These are phyloP conservation scores for Pseudocercospora vitis DNA, from an alignment of 2,329 filamentous ascomycete species.

Conservation along the genomic window DNA sequence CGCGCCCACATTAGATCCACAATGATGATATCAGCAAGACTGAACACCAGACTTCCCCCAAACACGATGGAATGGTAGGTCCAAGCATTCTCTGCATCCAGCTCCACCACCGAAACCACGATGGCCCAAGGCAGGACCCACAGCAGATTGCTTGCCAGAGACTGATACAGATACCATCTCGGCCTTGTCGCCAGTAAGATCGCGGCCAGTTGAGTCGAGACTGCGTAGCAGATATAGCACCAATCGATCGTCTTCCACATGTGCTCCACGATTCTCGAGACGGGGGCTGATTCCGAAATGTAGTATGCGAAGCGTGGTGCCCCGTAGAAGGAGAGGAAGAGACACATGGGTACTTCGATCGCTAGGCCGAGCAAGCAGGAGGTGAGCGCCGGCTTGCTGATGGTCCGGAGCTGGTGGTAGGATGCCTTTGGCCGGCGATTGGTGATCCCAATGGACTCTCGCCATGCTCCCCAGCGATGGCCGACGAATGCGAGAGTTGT, in stretches of 20 bases:
- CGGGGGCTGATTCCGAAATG: slow-evolving; percentile 57
- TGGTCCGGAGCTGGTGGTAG: slow-evolving; percentile 29
- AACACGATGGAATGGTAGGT: slow-evolving; percentile 67
- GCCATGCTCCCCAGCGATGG: slow-evolving; percentile 62
- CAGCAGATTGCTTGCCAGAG: slow-evolving; percentile 63
- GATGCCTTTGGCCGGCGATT: slow-evolving; percentile 22
- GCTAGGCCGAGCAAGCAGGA: slow-evolving; percentile 56
- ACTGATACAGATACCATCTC: slow-evolving; percentile 67
- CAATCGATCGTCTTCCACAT: slow-evolving; percentile 62
- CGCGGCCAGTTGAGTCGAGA: slow-evolving; percentile 64
- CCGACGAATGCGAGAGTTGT: slow-evolving; percentile 66
- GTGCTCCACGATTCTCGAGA: slow-evolving; percentile 60
- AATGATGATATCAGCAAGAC: slow-evolving; percentile 57
- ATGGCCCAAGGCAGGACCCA: slow-evolving; percentile 73
- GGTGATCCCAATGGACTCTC: slow-evolving; percentile 37
- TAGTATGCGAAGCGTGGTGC: slow-evolving; percentile 62
- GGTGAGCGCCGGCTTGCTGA: slow-evolving; percentile 55
- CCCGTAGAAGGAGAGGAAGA: slow-evolving; percentile 61
- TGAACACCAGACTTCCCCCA: slow-evolving; percentile 67
- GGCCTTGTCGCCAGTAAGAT: slow-evolving; percentile 65
- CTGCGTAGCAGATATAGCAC: slow-evolving; percentile 70
- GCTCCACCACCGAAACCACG: slow-evolving; percentile 52
- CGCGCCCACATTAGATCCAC: slow-evolving; percentile 56
- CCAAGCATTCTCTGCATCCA: slow-evolving; percentile 61
- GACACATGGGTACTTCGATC: slow-evolving; percentile 62